Conservation (phyloP, 2,329 filamentous ascomycete genomes). For the Cladophialophora bantiana region DNA sequence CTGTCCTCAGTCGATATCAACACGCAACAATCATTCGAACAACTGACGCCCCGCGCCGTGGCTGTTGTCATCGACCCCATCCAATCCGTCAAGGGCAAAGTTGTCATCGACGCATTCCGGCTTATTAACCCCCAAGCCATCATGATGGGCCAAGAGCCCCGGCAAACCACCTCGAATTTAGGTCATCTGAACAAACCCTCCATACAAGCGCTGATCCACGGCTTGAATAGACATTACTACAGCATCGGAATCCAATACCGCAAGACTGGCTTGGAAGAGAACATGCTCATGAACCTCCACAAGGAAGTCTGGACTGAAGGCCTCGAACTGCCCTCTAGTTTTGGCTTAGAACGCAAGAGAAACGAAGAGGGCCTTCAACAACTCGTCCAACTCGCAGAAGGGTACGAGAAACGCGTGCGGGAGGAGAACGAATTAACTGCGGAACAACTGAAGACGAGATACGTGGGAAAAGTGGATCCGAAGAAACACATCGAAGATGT, state of each 20-base stretch:
- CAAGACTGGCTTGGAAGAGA: slow-evolving; percentile 97
- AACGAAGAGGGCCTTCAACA: slow-evolving; percentile 90
- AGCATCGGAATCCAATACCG: slow-evolving; percentile 98
- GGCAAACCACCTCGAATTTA: slow-evolving; percentile 96
- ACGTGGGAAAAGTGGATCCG: slow-evolving; percentile 97
- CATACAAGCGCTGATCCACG: slow-evolving; percentile 98
- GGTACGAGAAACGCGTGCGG: slow-evolving; percentile 98
- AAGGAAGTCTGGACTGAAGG: slow-evolving; percentile 99
- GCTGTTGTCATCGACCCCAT: slow-evolving; percentile 98
- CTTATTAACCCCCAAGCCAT: slow-evolving; percentile 97
- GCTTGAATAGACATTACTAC: slow-evolving; percentile 98
- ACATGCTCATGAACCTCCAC: slow-evolving; percentile 99
- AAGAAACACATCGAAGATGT: slow-evolving; percentile 99
- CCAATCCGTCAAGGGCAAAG: slow-evolving; percentile 99
- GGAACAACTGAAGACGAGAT: slow-evolving; percentile 97
- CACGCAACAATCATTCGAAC: slow-evolving; percentile 99
- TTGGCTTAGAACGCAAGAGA: slow-evolving; percentile 79
- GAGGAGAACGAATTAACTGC: slow-evolving; percentile 97
- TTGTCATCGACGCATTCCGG: slow-evolving; percentile 98
- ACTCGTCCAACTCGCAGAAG: slow-evolving; percentile 87
- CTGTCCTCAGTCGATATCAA: slow-evolving; percentile 99
- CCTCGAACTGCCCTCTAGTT: slow-evolving; percentile 96
- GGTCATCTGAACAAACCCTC: slow-evolving; percentile 99
- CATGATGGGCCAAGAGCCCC: slow-evolving; percentile 96
- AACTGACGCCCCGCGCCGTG: slow-evolving; percentile 93